Evolutionary conservation across 2,329 filamentous ascomycete genomes (phyloP).

Genomic region (Aspergillus ruber): DNA sequence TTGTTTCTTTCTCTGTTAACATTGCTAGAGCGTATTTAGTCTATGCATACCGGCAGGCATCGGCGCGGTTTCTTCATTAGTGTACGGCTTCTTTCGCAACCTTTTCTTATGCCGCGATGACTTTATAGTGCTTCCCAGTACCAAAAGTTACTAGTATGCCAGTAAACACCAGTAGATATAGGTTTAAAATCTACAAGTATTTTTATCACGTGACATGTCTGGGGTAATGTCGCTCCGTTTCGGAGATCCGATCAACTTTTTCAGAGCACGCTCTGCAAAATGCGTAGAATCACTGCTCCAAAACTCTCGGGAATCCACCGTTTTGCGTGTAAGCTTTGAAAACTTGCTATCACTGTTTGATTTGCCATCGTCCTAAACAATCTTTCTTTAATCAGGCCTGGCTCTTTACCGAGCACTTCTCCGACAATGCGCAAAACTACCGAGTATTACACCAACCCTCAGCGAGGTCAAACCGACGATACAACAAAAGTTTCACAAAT

Average conservation of each 20-base stretch:
- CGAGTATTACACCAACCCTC: constrained; percentile 15
- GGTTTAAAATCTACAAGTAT: no score
- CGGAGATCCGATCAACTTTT: neutral
- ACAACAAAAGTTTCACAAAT: constrained; percentile 32
- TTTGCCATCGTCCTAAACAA: constrained; percentile 2
- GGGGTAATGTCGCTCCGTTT: neutral
- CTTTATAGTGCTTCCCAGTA: no score
- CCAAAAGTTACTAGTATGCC: no score
- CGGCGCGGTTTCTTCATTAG: constrained; percentile 20
- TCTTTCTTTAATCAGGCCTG: constrained; percentile 24
- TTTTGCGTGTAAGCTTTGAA: constrained; percentile 35
- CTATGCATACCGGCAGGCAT: constrained; percentile 32
- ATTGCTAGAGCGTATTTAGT: constrained; percentile 32
- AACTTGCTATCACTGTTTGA: neutral
- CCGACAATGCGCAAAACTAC: constrained; percentile 32
- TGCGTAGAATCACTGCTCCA: constrained; percentile 32
- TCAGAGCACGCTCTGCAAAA: constrained; percentile 15
- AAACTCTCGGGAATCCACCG: constrained; percentile 34
- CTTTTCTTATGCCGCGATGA: no score
- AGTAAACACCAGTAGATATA: neutral
- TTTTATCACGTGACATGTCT: constrained; percentile 9
- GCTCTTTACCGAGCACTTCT: constrained; percentile 42
- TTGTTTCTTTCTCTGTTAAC: constrained; percentile 14
- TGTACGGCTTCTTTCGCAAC: no score
- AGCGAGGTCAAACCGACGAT: constrained; percentile 24